phyloP scores from a whole-genome alignment of 2,329 filamentous ascomycete genomes.

The Clarireedia sp. region DNA sequence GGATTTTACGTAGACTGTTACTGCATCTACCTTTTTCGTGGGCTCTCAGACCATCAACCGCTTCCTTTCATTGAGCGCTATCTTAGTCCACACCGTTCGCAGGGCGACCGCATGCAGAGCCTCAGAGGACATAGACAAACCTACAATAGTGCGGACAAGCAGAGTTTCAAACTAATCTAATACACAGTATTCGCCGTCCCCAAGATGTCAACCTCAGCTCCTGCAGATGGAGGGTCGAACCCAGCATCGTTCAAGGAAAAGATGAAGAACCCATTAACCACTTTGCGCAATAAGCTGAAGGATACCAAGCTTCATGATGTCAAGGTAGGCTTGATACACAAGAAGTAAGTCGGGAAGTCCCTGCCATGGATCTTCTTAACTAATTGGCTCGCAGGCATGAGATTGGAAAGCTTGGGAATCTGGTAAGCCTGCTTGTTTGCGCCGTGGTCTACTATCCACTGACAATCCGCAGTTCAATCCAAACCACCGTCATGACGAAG shows the following conservation, averaged over 20 bases:
- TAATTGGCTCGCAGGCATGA: slow-evolving; percentile 37
- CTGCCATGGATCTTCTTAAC: background rate
- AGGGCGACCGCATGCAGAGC: too few species aligned
- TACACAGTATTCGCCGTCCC: background rate
- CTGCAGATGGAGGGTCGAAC: slow-evolving; percentile 24
- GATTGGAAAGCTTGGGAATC: slow-evolving; percentile 54
- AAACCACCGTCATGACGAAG: slow-evolving; percentile 89
- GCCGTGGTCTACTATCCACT: background rate
- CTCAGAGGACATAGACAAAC: too few species aligned
- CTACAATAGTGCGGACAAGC: too few species aligned
- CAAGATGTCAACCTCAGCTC: slow-evolving; percentile 22
- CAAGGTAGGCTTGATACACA: slow-evolving; percentile 49
- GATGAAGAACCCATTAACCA: slow-evolving; percentile 41
- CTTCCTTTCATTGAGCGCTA: too few species aligned
- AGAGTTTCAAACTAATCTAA: too few species aligned
- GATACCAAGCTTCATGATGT: slow-evolving; percentile 47
- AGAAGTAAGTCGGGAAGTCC: slow-evolving; percentile 40
- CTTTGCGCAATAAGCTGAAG: slow-evolving; percentile 44
- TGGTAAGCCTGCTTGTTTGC: slow-evolving; percentile 37
- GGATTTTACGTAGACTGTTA: too few species aligned
- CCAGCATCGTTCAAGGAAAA: slow-evolving; percentile 32
- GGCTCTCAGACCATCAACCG: too few species aligned
- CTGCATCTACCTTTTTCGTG: too few species aligned
- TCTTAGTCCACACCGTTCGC: too few species aligned
- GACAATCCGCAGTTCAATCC: slow-evolving; percentile 52